Evolutionary conservation across 2,329 filamentous ascomycete species (phyloP), one percentile per base, ranked within the genome.

Genomic region (Hymenoscyphus fructigenus): DNA sequence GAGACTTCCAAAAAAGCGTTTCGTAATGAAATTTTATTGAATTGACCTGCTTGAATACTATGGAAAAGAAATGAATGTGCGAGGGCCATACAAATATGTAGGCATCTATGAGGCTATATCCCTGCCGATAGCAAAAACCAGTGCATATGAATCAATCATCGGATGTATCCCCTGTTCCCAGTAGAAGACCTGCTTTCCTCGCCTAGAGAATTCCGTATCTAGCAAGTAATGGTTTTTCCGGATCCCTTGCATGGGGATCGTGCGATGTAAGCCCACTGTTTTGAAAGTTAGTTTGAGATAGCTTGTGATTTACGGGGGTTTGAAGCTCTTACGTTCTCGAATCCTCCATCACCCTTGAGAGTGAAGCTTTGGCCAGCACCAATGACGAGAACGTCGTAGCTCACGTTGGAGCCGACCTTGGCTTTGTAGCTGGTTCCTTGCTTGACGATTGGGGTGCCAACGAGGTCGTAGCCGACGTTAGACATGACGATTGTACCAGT

Each of bases 371-470:
- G 60, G n/a, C 64, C 67, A 7, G 60, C 28, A 3, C 62, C 62
- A 32, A 69, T 62, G 57, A 69, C 57, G 5, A 69, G 38, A 6
- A 69, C 62, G 59, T 69, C 67, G 23, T 34, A 68, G 44, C 66
- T 65, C 55, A 67, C 67, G 50, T 69, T 66, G 1, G 53, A 44
- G 20, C 66, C 65, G 12, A 69, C 62, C 62, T 69, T 69, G 12
- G 67, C 67, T 3, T 69, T 66, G 32, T 69, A 69, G 29, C 64
- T 67, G 9, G 67, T 67, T 7, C 56, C 59, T 28, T 60, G 47
- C 2, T 61, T 34, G 15, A 63, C 56, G 5, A 63, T 44, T 12
- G 63, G 50, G 12, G 63, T 65, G 15, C 65, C 63, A 29, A 28
- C 57, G 12, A 66, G 58, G 9, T 36, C 32, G n/a, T 69, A 69